Conservation (phyloP, 2,329 filamentous ascomycete species). For the Epichloe baconii region DNA sequence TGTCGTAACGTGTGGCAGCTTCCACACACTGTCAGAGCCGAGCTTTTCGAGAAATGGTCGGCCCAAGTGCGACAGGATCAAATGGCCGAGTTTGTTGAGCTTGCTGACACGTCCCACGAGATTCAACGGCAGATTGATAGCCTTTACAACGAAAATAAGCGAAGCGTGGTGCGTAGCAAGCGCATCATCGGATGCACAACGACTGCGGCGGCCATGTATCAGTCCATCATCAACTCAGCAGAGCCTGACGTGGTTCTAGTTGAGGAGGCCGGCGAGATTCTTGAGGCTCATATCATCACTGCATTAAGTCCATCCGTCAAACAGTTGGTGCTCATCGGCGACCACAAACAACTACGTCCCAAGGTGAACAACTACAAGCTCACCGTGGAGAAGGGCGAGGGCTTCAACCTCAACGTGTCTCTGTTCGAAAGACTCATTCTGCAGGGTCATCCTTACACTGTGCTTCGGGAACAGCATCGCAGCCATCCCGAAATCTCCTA, state of each 20-base stretch:
- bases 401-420: constrained; percentile 54
- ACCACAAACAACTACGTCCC: constrained; percentile 59
- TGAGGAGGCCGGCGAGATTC: constrained; percentile 62
- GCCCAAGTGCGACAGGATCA: too few species aligned
- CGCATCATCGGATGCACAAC: constrained; percentile 59
- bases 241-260: constrained; percentile 49
- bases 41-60: too few species aligned
- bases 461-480: constrained; percentile 49
- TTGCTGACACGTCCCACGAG: too few species aligned
- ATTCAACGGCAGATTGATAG: constrained; percentile 19
- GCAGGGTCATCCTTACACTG: constrained; percentile 37
- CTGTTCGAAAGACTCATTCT: constrained; percentile 55
- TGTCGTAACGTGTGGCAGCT: too few species aligned
- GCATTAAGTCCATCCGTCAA: constrained; percentile 41
- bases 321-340: constrained; percentile 58
- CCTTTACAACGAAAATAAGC: constrained; percentile 30
- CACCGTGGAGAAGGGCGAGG: constrained; percentile 48
- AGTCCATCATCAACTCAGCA: constrained; percentile 37
- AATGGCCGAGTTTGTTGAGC: too few species aligned
- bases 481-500: constrained; percentile 56
- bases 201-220: constrained; percentile 52
- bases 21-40: too few species aligned
- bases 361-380: constrained; percentile 50
- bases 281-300: constrained; percentile 51
- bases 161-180: constrained; percentile 34